Percentiles rank a stretch among this genome's conserved stretches.
Conservation (phyloP, 306 rosid species). For the Dryas alaskensis region DNA sequence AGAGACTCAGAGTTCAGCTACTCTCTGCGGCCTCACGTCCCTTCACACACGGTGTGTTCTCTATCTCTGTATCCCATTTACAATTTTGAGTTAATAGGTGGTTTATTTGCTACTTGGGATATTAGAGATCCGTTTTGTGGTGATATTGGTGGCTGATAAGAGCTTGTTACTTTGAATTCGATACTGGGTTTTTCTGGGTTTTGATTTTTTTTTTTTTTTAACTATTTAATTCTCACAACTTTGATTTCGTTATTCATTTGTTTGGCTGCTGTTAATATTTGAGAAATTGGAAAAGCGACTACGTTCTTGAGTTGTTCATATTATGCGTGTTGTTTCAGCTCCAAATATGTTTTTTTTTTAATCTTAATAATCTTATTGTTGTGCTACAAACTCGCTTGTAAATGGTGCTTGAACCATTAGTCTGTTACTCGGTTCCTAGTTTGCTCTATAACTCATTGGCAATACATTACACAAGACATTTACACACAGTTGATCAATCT, state of each 20-base stretch:
- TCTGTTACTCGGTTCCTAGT: background rate
- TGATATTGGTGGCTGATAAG: background rate
- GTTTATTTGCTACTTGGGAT: background rate
- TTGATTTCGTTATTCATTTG: background rate
- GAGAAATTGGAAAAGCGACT: background rate
- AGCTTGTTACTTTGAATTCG: background rate
- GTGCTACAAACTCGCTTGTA: background rate
- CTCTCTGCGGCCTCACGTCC: background rate
- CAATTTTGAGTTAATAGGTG: background rate
- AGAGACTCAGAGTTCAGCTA: background rate
- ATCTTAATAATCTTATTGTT: background rate
- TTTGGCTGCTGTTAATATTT: background rate
- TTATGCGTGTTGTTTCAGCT: background rate
- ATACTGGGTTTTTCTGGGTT: slow-evolving; percentile 3
- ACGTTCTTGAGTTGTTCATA: background rate
- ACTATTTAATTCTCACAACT: background rate
- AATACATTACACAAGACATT: no score
- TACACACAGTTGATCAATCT: no score
- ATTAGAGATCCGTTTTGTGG: background rate
- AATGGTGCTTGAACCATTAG: background rate
- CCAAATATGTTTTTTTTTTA: background rate
- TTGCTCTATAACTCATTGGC: no score
- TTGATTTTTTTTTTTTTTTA: background rate
- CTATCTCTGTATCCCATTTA: no score
- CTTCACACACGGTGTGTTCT: no score